Evolutionary conservation across 2,329 filamentous ascomycete genomes (phyloP), one percentile per base, ranked within the genome.

Genomic region (Colletotrichum lindemuthianum): DNA sequence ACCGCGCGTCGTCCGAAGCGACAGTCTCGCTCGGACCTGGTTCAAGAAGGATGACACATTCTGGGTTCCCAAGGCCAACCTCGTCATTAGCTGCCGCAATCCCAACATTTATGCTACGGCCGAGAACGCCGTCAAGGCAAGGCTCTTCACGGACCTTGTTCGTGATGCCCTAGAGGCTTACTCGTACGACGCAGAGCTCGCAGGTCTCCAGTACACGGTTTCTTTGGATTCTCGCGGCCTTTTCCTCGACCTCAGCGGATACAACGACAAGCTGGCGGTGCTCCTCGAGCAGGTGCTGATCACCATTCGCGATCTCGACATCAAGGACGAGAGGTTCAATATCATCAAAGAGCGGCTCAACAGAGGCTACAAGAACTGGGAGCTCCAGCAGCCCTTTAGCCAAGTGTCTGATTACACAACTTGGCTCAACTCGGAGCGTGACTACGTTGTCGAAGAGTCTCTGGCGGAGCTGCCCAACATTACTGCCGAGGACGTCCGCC

Each of bases 31-130:
- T 1, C 89, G 94, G 36, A 90, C 92, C 3, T 99, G 96, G 96
- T 97, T 90, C 83, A 99, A 99, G 82, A 98, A 98, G 79, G 96
- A 99, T 72, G 96, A 99, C 71, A 93, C 90, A 0, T 99, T 98
- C 78, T 98, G 95, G 94, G 96, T 98, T 9, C 96, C 96, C 8
- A 97, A 97, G 76, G 96, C 92, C 4, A 96, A 93, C 64, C 82
- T 98, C 15, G 87, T 93, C 69, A 87, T 97, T 68, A 92, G 90
- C 70, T 84, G 96, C 69, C 88, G 90, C 70, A 97, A 90, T 64
- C 91, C 93, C 0, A 78, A 97, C 49, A 88, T 92, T n/a, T 89
- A 88, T 74, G 86, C 92, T 2, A 93, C 92, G 5, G 91, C 93
- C 2, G 89, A 91, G 60, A 94, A 91, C 67, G 84, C 87, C 37